Conservation (phyloP, 2,329 filamentous ascomycete genomes). For the Aspergillus neotritici region DNA sequence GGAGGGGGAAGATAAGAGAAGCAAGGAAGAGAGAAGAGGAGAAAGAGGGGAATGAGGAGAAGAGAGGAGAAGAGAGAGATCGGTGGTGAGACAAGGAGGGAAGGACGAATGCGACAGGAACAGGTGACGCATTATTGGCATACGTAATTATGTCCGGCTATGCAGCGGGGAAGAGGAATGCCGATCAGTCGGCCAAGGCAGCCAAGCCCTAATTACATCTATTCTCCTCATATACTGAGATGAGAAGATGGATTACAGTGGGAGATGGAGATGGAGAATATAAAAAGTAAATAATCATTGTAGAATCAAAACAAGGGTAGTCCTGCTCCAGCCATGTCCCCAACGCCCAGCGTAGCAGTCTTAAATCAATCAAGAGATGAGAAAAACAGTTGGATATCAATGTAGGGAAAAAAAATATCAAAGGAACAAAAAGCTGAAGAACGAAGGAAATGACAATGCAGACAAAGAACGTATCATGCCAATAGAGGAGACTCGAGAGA, state of each 20-base stretch:
- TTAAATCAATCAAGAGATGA: conserved; percentile 1
- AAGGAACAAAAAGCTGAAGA: background rate
- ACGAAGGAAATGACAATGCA: background rate
- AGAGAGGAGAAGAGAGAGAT: conserved; percentile 4
- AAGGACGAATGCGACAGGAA: conserved; percentile 11
- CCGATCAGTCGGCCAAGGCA: no score
- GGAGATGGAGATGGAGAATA: no score
- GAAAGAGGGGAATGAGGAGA: background rate
- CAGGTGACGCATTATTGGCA: conserved; percentile 14
- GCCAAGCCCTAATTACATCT: no score
- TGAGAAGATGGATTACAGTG: no score
- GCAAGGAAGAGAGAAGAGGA: background rate
- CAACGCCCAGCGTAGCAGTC: conserved; percentile 9
- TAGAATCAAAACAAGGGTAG: background rate
- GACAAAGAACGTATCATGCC: background rate
- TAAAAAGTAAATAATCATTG: no score
- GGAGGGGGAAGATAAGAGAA: background rate
- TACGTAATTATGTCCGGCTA: no score
- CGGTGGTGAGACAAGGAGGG: conserved; percentile 3
- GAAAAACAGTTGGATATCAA: conserved; percentile 7
- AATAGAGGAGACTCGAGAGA: background rate
- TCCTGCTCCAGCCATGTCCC: conserved; percentile 1
- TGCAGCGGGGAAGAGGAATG: no score
- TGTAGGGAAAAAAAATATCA: conserved; percentile 3
- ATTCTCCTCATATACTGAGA: no score